Evolutionary conservation across 1,284 basidiomycete species (phyloP).

Genomic region (Apiotrichum montevideense): DNA sequence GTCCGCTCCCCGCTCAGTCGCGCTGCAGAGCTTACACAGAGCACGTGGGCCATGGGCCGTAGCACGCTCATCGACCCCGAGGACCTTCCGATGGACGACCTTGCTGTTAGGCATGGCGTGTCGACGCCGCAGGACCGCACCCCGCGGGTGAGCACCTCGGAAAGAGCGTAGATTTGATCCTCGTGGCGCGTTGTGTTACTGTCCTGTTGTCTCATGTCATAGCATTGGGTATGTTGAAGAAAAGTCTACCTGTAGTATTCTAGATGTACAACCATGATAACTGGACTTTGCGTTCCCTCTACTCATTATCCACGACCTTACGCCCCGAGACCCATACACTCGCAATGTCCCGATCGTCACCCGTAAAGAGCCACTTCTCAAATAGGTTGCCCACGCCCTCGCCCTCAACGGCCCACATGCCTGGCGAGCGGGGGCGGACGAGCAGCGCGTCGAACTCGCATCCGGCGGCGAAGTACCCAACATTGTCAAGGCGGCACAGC

Average conservation of each 20-base stretch:
- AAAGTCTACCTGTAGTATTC: too few relatives aligned
- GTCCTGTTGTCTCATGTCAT: too few relatives aligned
- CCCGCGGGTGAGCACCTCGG: neutral
- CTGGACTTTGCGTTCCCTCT: neutral
- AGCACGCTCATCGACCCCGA: slow-evolving; percentile 12
- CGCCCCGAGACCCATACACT: slow-evolving; percentile 63
- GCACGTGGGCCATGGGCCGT: slow-evolving; percentile 10
- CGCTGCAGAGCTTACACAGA: slow-evolving; percentile 7
- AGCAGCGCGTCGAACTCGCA: slow-evolving; percentile 88
- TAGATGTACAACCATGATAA: too few relatives aligned
- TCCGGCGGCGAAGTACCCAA: slow-evolving; percentile 74
- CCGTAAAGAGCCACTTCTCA: slow-evolving; percentile 54
- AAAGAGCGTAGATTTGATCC: too few relatives aligned
- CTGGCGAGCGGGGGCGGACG: slow-evolving; percentile 59
- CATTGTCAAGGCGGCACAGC: slow-evolving; percentile 65
- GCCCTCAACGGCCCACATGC: slow-evolving; percentile 34
- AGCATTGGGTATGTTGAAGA: too few relatives aligned
- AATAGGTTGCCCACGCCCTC: slow-evolving; percentile 31
- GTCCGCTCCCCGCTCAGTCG: slow-evolving; percentile 6
- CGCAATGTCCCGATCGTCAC: slow-evolving; percentile 81
- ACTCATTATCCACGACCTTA: neutral
- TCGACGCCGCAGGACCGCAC: slow-evolving; percentile 6
- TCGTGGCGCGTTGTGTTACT: too few relatives aligned
- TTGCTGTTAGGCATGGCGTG: neutral
- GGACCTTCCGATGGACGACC: slow-evolving; percentile 6